Conservation (phyloP, 192 early-diverging fungal species). For the Podila clonocystis region DNA sequence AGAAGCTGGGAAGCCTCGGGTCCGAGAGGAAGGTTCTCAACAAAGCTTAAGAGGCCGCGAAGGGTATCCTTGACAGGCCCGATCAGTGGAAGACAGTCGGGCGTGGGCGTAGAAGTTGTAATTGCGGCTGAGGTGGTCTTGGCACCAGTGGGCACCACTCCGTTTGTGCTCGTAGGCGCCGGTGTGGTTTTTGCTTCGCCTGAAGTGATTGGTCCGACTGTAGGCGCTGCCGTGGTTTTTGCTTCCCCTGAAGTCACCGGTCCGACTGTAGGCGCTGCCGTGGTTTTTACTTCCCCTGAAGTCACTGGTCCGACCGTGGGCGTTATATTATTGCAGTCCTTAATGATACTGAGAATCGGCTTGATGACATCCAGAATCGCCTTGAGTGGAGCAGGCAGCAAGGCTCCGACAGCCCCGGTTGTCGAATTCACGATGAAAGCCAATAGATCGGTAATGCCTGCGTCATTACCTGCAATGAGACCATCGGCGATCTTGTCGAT, state of each 20-base stretch:
- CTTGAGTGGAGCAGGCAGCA: not conserved
- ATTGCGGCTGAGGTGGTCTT: no score
- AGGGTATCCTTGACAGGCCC: conserved; percentile 9
- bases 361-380: not conserved
- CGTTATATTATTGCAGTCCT: no score
- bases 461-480: conserved; percentile 1
- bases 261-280: no score
- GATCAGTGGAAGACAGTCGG: conserved; percentile 2
- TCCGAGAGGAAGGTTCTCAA: conserved; percentile 5
- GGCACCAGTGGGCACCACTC: no score
- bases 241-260: no score
- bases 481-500: conserved; percentile 8
- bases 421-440: not conserved
- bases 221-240: no score
- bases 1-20: conserved; percentile 5
- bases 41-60: not conserved
- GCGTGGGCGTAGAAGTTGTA: not conserved
- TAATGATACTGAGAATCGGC: conserved; percentile 8
- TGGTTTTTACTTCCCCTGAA: no score
- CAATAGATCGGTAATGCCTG: not conserved
- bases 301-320: no score
- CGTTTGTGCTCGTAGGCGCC: no score
- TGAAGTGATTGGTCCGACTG: no score
- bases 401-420: not conserved
- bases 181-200: no score